Conservation (phyloP, 371 early-diverging fungal genomes). For the Gilbertella persicaria region DNA sequence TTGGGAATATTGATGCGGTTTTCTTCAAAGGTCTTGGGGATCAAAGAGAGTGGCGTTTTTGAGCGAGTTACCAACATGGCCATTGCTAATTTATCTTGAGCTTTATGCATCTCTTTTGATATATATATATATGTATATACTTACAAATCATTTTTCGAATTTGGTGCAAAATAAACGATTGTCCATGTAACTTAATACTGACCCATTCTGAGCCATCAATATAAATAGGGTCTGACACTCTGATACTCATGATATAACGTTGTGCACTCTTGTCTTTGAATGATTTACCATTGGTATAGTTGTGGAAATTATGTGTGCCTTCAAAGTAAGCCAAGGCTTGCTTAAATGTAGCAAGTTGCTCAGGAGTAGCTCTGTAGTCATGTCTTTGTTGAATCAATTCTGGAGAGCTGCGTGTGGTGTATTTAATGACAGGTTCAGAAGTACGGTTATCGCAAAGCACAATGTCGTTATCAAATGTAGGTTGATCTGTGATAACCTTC, state of each 20-base stretch:
- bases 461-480: slow-evolving; percentile 22
- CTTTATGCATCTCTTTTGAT: too few relatives aligned
- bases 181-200: slow-evolving; percentile 92
- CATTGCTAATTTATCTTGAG: too few relatives aligned
- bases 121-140: too few relatives aligned
- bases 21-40: slow-evolving; percentile 66
- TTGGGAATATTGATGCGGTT: slow-evolving; percentile 94
- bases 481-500: slow-evolving; percentile 23
- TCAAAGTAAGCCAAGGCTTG: slow-evolving; percentile 71
- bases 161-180: slow-evolving; percentile 99
- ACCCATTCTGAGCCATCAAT: slow-evolving; percentile 90
- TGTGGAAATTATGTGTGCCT: slow-evolving; percentile 96
- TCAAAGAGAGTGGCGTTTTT: slow-evolving; percentile 67
- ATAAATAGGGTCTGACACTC: slow-evolving; percentile 76
- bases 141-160: slow-evolving; percentile 99
- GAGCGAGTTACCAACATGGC: slow-evolving; percentile 79
- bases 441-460: slow-evolving; percentile 10
- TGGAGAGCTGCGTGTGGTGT: slow-evolving; percentile 31
- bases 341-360: slow-evolving; percentile 66
- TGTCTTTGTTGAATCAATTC: slow-evolving; percentile 56
- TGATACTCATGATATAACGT: slow-evolving; percentile 81
- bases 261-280: slow-evolving; percentile 77
- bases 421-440: slow-evolving; percentile 25
- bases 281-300: slow-evolving; percentile 89
- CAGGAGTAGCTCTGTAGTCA: slow-evolving; percentile 63